Conservation (phyloP, 345 rosid genomes). For the Eucalyptus lansdowneana region DNA sequence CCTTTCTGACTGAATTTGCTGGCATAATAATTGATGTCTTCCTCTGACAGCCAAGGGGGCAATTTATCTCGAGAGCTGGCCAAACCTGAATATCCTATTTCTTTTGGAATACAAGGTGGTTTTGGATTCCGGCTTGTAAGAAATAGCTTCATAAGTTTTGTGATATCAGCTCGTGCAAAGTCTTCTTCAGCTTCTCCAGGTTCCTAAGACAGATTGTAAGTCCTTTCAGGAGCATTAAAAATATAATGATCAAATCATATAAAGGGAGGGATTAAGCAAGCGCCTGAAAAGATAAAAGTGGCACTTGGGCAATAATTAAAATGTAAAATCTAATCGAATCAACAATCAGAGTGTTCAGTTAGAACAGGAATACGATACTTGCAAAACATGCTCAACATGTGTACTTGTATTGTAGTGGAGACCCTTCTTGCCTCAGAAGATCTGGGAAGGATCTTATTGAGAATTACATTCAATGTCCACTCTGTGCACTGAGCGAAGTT, state of each 20-base stretch:
- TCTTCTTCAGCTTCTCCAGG: constrained; percentile 65
- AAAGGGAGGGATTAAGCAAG: background rate
- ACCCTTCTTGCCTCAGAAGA: background rate
- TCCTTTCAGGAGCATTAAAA: constrained; percentile 13
- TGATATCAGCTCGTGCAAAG: constrained; percentile 50
- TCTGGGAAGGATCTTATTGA: background rate
- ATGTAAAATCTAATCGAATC: background rate
- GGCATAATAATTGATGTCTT: constrained; percentile 50
- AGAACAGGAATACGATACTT: background rate
- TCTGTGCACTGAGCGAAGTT: background rate
- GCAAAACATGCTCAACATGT: background rate
- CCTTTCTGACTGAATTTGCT: constrained; percentile 51
- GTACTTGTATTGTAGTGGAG: background rate
- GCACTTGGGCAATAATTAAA: background rate
- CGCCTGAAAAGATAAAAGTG: background rate
- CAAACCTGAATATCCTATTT: constrained; percentile 35
- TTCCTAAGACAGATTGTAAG: constrained; percentile 21
- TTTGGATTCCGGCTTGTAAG: constrained; percentile 23
- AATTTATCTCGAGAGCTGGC: constrained; percentile 26
- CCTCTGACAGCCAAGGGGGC: constrained; percentile 69
- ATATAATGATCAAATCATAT: background rate
- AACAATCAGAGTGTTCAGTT: background rate
- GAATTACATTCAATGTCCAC: background rate
- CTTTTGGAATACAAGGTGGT: constrained; percentile 50
- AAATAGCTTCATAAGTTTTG: constrained; percentile 26